A percentile compares a stretch with the other conserved stretches of the same genome.
Conservation (phyloP, 257 asterid species). For the Scutellaria baicalensis region DNA sequence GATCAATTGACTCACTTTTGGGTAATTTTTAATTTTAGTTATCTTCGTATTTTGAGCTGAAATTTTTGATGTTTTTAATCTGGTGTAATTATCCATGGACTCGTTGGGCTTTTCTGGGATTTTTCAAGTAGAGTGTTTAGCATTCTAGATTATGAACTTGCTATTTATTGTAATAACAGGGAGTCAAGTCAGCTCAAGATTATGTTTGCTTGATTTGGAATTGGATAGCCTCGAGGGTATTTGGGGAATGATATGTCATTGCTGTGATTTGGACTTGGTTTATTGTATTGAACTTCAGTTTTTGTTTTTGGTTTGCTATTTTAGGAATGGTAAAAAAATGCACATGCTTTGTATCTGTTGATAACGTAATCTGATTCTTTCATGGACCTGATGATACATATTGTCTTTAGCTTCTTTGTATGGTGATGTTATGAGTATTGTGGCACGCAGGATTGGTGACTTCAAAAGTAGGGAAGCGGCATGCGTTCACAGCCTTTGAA, state of each 20-base stretch:
- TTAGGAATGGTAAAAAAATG: background rate
- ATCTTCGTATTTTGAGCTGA: background rate
- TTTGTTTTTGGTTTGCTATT: background rate
- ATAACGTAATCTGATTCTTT: background rate
- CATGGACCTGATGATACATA: background rate
- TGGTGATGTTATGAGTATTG: constrained; percentile 8
- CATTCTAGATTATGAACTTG: background rate
- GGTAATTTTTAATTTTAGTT: constrained; percentile 36
- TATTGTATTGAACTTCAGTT: background rate
- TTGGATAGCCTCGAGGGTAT: background rate
- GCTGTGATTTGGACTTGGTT: background rate
- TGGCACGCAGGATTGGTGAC: constrained; percentile 87
- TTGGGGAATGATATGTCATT: background rate
- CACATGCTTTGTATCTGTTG: background rate
- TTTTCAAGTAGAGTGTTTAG: background rate
- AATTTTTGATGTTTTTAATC: background rate
- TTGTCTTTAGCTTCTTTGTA: constrained; percentile 1
- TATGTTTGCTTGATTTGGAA: background rate
- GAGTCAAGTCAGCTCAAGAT: background rate
- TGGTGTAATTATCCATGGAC: background rate
- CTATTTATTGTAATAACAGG: background rate
- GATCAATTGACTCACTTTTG: constrained; percentile 70
- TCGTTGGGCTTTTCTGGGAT: background rate
- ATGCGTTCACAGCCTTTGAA: constrained; percentile 85
- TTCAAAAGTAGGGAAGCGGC: constrained; percentile 91